Evolutionary conservation across 306 rosid species (phyloP), one percentile per base, ranked within the genome.

Genomic region (Gillenia trifoliata): DNA sequence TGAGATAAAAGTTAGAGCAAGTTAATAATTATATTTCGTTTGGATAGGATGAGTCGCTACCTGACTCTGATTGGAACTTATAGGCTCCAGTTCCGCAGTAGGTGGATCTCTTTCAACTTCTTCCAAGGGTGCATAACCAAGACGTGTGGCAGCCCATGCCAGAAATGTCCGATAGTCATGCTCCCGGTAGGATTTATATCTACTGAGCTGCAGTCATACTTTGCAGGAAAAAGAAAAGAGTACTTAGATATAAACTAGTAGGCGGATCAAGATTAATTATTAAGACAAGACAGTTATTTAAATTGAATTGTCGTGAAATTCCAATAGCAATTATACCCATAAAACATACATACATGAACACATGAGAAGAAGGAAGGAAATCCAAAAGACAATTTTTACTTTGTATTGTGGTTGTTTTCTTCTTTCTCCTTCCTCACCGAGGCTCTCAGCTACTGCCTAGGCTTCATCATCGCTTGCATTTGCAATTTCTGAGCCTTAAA

Each of bases 131-230:
- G n/a, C n/a, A n/a, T n/a, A n/a, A n/a, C n/a, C n/a, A n/a, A n/a
- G n/a, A n/a, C 17, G 85, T 33, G 61, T 78, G 68, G 97, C 94
- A 66, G 94, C 98, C 97, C 98, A 88, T 77, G 73, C 82, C 71
- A 91, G 84, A 84, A 93, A 91, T 70, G 91, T 73, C 73, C 96
- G 86, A 55, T 89, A 89, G 76, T 94, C 97, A 83, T 86, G 91
- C 87, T 88, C 91, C 94, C 91, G 34, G 91, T 90, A 71, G 97
- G 97, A 79, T 91, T 94, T 83, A 91, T 91, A 81, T 91, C 96
- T 29, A 95, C 96, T 59, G 98, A 82, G 83, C 97, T 94, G 91
- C 98, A 94, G 79, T 94, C 96, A 33, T 91, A 91, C 98, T 94
- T 81, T 10, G 57, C 50, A 66, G 36, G 64, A 79, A 70, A 74